These are phyloP conservation scores for Kluyveromyces wickerhamii DNA, from an alignment of 805 yeast species.

Conservation along the genomic window DNA sequence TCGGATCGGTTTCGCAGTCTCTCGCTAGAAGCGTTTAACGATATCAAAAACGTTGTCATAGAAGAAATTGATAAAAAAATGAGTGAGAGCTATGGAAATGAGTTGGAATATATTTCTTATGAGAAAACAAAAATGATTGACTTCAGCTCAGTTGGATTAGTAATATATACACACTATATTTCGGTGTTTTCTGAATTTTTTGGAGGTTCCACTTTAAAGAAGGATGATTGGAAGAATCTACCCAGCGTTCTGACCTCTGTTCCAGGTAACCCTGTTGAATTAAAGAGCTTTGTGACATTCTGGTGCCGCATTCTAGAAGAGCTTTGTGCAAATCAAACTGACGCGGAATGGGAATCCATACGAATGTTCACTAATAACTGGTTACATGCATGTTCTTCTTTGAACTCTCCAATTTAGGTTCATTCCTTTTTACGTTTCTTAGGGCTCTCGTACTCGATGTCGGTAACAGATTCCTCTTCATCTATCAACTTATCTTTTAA, in stretches of 20 bases:
- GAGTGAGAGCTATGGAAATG: slow-evolving; percentile 47
- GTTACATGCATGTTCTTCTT: slow-evolving; percentile 14
- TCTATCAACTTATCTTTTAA: neutral
- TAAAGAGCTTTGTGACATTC: slow-evolving; percentile 38
- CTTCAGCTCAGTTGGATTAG: slow-evolving; percentile 37
- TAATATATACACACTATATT: slow-evolving; percentile 41
- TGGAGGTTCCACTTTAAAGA: slow-evolving; percentile 15
- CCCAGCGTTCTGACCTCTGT: slow-evolving; percentile 16
- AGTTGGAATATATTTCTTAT: slow-evolving; percentile 45
- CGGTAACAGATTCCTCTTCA: slow-evolving; percentile 1
- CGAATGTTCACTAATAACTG: slow-evolving; percentile 30
- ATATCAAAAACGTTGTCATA: slow-evolving; percentile 30
- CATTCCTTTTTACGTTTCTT: neutral
- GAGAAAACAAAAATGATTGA: slow-evolving; percentile 28
- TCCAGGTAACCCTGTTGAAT: slow-evolving; percentile 28
- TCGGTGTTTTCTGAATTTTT: slow-evolving; percentile 53
- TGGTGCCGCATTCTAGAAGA: slow-evolving; percentile 43
- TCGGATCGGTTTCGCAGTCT: no score
- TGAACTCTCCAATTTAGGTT: neutral
- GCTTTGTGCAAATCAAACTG: slow-evolving; percentile 35
- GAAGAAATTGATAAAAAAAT: slow-evolving; percentile 46
- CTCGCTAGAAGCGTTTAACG: no score
- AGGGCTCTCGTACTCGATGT: slow-evolving; percentile 4
- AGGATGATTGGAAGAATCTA: slow-evolving; percentile 20
- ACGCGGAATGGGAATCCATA: slow-evolving; percentile 28